phyloP scores from a whole-genome alignment of 2,329 filamentous ascomycete genomes.

The Fusarium duplospermum region DNA sequence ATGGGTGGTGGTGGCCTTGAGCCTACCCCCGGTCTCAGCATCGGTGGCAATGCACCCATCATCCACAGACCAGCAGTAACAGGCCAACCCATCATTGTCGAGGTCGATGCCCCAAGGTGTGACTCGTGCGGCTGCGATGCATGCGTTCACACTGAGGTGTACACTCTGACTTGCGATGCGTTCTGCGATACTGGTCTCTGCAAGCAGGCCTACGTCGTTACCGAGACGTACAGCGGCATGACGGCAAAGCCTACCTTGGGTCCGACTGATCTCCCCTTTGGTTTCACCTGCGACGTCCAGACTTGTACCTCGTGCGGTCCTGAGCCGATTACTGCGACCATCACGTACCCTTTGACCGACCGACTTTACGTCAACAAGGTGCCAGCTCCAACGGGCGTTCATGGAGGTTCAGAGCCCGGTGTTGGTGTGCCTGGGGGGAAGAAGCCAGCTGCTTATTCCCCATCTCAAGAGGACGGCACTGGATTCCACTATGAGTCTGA shows the following conservation, averaged over 20 bases:
- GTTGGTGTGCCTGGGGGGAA: background rate
- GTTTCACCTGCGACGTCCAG: conserved; percentile 30
- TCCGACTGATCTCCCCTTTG: conserved; percentile 16
- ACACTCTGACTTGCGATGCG: conserved; percentile 12
- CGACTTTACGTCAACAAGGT: conserved; percentile 52
- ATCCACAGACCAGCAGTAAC: conserved; percentile 17
- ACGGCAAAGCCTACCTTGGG: conserved; percentile 11
- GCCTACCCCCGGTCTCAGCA: background rate
- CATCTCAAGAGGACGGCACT: background rate
- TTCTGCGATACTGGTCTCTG: conserved; percentile 27
- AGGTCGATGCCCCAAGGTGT: conserved; percentile 30
- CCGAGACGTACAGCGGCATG: conserved; percentile 28
- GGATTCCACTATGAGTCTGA: background rate
- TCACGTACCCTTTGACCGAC: conserved; percentile 24
- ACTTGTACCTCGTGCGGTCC: conserved; percentile 26
- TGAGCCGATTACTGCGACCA: conserved; percentile 24
- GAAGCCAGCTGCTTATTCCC: background rate
- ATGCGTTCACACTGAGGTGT: conserved; percentile 25
- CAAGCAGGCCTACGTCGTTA: conserved; percentile 27
- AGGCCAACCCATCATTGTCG: conserved; percentile 19
- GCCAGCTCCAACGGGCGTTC: background rate
- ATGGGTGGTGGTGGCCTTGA: background rate
- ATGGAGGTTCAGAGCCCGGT: background rate
- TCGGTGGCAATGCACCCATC: background rate
- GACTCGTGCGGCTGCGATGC: conserved; percentile 25